A percentile compares a stretch with the other conserved stretches of the same genome.
These are phyloP conservation scores for Solanum hybrid DNA, from an alignment of 305 asterid species.

Conservation along the genomic window DNA sequence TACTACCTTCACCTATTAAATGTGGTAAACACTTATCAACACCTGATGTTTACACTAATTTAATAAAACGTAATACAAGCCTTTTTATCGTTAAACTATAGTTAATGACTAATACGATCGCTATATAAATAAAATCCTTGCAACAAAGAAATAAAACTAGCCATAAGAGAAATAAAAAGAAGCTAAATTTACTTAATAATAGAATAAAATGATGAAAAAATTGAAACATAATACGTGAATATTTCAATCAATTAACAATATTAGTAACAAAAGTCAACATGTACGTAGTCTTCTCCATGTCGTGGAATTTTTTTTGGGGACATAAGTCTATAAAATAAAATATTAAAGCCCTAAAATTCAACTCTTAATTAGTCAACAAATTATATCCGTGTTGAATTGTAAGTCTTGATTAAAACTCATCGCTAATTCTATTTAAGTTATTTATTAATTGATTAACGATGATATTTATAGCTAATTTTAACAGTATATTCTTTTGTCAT, in stretches of 20 bases:
- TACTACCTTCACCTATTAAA: not conserved
- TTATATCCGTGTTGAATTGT: not conserved
- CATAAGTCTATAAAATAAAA: not conserved
- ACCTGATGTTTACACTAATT: not conserved
- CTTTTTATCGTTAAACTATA: not conserved
- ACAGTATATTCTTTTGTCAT: not conserved
- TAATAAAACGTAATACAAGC: too few relatives aligned
- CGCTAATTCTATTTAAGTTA: not conserved
- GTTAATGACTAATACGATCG: not conserved
- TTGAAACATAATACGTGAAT: not conserved
- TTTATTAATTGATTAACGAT: not conserved
- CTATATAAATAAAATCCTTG: not conserved
- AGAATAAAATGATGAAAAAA: not conserved
- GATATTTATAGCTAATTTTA: not conserved
- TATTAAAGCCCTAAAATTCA: not conserved
- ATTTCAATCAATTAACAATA: not conserved
- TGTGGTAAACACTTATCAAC: not conserved
- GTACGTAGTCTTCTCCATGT: not conserved
- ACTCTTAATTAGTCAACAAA: not conserved
- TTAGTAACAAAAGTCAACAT: not conserved
- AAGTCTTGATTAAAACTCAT: not conserved
- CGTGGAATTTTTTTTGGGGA: not conserved
- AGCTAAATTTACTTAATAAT: not conserved
- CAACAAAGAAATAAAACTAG: not conserved
- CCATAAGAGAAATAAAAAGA: not conserved